Conservation (phyloP, 768 basidiomycete genomes). For the Favolaschia claudopus region DNA sequence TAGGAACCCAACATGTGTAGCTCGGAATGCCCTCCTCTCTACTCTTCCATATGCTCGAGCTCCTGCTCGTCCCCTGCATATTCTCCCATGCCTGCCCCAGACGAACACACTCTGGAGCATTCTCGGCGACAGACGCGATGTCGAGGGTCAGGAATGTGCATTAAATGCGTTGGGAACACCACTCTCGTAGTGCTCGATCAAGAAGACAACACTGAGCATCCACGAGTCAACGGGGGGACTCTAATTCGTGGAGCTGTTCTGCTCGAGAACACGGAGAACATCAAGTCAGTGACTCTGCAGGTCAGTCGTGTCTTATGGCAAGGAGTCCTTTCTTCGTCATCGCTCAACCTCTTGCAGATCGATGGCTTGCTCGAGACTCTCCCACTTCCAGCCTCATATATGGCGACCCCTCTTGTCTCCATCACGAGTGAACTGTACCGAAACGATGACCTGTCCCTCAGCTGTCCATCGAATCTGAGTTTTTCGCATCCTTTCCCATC, state of each 20-base stretch:
- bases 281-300: slow-evolving; percentile 4
- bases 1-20: neutral
- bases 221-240: neutral
- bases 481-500: slow-evolving; percentile 1
- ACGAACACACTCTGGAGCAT: neutral
- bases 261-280: too few species aligned
- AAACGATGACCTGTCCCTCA: neutral
- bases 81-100: neutral
- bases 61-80: neutral
- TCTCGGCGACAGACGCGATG: neutral
- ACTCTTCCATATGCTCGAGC: too few species aligned
- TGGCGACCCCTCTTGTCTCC: neutral
- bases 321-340: neutral
- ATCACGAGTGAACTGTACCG: slow-evolving; percentile 4
- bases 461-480: neutral
- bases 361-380: neutral
- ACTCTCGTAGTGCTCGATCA: neutral
- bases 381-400: neutral
- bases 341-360: too few species aligned
- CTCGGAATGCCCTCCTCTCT: neutral
- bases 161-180: neutral
- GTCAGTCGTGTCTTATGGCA: neutral
- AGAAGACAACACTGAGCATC: neutral
- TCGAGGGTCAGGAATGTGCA: neutral
- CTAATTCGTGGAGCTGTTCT: too few species aligned